phyloP scores from a whole-genome alignment of 371 early-diverging fungal species.

The Mortierella polycephala region DNA sequence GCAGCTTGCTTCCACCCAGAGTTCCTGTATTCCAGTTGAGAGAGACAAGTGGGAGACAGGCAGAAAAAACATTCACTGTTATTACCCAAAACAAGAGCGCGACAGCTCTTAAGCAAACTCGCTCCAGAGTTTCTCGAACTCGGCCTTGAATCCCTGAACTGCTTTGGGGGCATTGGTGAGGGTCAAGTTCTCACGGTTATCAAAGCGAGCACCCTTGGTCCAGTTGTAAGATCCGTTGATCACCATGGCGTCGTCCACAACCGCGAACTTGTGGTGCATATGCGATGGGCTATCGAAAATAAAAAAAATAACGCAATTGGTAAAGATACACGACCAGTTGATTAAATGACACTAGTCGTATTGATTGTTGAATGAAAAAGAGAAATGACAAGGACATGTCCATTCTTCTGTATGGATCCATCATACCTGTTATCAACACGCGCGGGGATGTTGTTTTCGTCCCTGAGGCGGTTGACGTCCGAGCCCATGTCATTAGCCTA shows the following conservation, averaged over 20 bases:
- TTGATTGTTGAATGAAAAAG: too few species aligned
- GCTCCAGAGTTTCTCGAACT: constrained; percentile 65
- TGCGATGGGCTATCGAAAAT: constrained; percentile 52
- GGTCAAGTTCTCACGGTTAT: constrained; percentile 68
- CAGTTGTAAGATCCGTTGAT: constrained; percentile 72
- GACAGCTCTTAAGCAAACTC: constrained; percentile 39
- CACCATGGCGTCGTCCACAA: constrained; percentile 57
- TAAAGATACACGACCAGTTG: too few species aligned
- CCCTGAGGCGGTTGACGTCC: constrained; percentile 34
- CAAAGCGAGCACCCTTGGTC: constrained; percentile 71
- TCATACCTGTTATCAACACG: constrained; percentile 39
- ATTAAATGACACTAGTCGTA: too few species aligned
- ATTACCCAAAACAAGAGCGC: not conserved
- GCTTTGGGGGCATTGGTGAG: constrained; percentile 65
- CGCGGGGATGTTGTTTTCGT: constrained; percentile 19
- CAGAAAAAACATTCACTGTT: not conserved
- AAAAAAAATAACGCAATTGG: not conserved
- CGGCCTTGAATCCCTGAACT: constrained; percentile 60
- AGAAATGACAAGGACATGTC: not conserved
- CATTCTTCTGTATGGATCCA: not conserved
- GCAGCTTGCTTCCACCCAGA: too few species aligned
- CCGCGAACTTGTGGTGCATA: constrained; percentile 74
- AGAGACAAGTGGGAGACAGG: too few species aligned
- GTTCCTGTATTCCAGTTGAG: too few species aligned
- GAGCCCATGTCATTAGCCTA: constrained; percentile 48